phyloP scores from a whole-genome alignment of 306 rosid genomes.

The Ceratonia siliqua region DNA sequence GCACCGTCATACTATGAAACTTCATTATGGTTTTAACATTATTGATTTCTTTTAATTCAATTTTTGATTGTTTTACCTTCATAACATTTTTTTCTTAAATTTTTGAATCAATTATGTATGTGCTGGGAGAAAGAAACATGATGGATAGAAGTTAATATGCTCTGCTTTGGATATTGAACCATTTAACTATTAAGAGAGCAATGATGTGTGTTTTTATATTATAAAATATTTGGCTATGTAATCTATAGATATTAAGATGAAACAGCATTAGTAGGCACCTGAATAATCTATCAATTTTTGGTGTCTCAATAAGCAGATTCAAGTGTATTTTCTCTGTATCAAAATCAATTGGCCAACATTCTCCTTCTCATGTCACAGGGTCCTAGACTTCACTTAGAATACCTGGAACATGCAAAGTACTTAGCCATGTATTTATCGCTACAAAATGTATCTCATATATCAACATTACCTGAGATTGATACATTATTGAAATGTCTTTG shows the following conservation, averaged over 20 bases:
- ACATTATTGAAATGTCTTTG: neutral
- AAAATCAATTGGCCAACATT: neutral
- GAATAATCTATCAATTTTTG: neutral
- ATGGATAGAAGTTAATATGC: neutral
- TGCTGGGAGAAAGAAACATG: neutral
- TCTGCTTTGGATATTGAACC: conserved; percentile 20
- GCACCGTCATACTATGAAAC: neutral
- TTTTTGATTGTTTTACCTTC: conserved; percentile 5
- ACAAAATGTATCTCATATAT: conserved; percentile 3
- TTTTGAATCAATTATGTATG: neutral
- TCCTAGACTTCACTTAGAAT: conserved; percentile 6
- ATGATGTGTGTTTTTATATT: conserved; percentile 18
- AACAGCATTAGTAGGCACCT: neutral
- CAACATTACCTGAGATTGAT: conserved; percentile 2
- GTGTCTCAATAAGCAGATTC: neutral
- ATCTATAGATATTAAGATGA: conserved; percentile 21
- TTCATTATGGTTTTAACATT: neutral
- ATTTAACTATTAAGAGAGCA: neutral
- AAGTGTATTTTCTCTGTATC: neutral
- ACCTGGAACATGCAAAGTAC: neutral
- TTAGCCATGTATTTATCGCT: neutral
- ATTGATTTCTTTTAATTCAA: neutral
- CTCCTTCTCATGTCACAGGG: conserved; percentile 1
- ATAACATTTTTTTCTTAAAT: neutral
- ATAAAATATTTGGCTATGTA: neutral